phyloP scores from a whole-genome alignment of 1,139 yeast genomes.

The Debaryomycetaceae sp. region DNA sequence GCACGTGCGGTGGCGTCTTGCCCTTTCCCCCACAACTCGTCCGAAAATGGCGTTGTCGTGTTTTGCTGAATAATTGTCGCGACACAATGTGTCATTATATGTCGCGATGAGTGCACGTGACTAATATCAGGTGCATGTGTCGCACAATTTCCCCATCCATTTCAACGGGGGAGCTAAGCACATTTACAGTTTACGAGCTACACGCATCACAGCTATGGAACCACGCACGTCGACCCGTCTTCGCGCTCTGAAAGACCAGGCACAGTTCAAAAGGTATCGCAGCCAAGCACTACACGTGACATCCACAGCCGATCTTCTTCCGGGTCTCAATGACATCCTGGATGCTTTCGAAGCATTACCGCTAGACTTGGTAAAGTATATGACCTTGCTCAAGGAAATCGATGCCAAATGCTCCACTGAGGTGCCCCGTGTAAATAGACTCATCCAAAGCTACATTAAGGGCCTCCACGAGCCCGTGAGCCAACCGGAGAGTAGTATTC shows the following conservation, averaged over 20 bases:
- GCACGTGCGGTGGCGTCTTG: too few relatives aligned
- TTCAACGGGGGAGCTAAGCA: too few relatives aligned
- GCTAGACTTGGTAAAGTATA: constrained; percentile 67
- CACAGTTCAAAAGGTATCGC: constrained; percentile 24
- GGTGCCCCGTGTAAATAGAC: constrained; percentile 53
- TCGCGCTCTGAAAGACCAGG: constrained; percentile 5
- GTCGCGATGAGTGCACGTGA: too few relatives aligned
- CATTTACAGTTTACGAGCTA: too few relatives aligned
- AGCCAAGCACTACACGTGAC: constrained; percentile 22
- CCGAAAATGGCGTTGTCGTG: too few relatives aligned
- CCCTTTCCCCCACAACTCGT: too few relatives aligned
- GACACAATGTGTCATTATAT: too few relatives aligned
- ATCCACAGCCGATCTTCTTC: constrained; percentile 42
- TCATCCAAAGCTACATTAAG: constrained; percentile 46
- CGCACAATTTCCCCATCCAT: too few relatives aligned
- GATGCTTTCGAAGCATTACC: constrained; percentile 94
- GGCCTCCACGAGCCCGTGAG: constrained; percentile 28
- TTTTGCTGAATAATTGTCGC: too few relatives aligned
- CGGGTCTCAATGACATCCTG: constrained; percentile 84
- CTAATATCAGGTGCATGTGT: too few relatives aligned
- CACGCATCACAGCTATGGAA: background rate
- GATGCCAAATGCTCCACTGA: constrained; percentile 86
- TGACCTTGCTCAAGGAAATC: constrained; percentile 82
- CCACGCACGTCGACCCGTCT: background rate
- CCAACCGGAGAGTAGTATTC: too few relatives aligned